Evolutionary conservation across 1,284 basidiomycete genomes (phyloP), one percentile per base, ranked within the genome.

Genomic region (Cerrena zonata): DNA sequence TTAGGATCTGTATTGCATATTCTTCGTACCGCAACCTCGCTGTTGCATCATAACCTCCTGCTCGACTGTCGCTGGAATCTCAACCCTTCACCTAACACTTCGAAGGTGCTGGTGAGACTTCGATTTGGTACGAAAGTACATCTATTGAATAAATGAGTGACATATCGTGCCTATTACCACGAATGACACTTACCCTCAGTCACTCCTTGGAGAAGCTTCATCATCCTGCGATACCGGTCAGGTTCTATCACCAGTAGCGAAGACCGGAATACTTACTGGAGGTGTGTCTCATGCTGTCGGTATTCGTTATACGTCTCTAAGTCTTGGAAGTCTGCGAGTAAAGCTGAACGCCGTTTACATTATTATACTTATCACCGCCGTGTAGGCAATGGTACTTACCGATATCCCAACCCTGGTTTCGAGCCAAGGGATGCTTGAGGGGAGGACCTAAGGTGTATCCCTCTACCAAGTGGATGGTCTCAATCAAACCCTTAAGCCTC

Each of bases 111-210:
- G 4, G 25, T 5, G 47, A 38, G 4, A 26, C 37, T 11, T 48
- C 47, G 21, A 48, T 39, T 26, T 48, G 47, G 27, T 48, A 48
- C 26, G 25, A 27, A 11, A 48, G 7, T 22, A 48, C 24, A 5
- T 45, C 44, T 27, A n/a, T 10, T 11, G 43, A 7, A 45, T 45
- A 18, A 24, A 5, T 21, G 10, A 15, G 23, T 23, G 19, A 27
- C 45, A 46, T 13, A 15, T 26, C n/a, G 4, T 18, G 13, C 24
- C 26, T 11, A 34, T 5, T 34, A 18, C 13, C 39, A 22, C 7
- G 18, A 40, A 40, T 22, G 5, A 10, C 7, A 15, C 15, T 7
- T 15, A 48, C 47, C 47, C 41, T 39, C 36, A 22, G 37, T 25
- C 18, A 15, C 5, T 18, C 37, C 37, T 4, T 26, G 5, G 4